phyloP scores from a whole-genome alignment of 2,329 filamentous ascomycete species.

The Hypoxylon sp. region DNA sequence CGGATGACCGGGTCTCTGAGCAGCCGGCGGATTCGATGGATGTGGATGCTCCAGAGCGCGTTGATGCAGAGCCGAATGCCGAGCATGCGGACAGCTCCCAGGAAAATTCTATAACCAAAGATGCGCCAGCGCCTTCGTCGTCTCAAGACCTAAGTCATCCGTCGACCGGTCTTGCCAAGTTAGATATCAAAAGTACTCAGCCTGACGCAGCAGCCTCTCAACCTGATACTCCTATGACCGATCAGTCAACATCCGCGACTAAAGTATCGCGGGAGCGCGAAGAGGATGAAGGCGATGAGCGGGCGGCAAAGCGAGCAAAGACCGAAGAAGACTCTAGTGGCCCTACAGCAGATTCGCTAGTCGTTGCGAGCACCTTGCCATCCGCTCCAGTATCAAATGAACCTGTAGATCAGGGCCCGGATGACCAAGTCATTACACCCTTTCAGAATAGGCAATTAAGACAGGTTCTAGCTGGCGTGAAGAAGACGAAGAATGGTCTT shows the following conservation, averaged over 20 bases:
- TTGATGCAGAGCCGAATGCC: slow-evolving; percentile 43
- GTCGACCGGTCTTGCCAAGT: slow-evolving; percentile 52
- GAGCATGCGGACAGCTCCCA: slow-evolving; percentile 47
- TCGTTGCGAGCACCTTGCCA: slow-evolving; percentile 45
- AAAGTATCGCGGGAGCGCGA: slow-evolving; percentile 84
- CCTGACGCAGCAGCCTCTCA: slow-evolving; percentile 45
- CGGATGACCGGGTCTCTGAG: slow-evolving; percentile 12
- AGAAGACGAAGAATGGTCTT: slow-evolving; percentile 85
- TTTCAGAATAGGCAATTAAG: slow-evolving; percentile 58
- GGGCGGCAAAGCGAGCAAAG: slow-evolving; percentile 84
- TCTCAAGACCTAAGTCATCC: slow-evolving; percentile 54
- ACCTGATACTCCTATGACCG: slow-evolving; percentile 48
- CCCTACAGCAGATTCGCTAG: slow-evolving; percentile 46
- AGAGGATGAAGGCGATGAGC: slow-evolving; percentile 76
- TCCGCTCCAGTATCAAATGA: slow-evolving; percentile 49
- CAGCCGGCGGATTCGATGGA: slow-evolving; percentile 52
- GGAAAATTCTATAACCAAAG: slow-evolving; percentile 46
- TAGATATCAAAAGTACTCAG: slow-evolving; percentile 52
- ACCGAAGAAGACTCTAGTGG: slow-evolving; percentile 70
- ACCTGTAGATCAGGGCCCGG: slow-evolving; percentile 55
- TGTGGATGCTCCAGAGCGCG: slow-evolving; percentile 47
- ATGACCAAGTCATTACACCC: slow-evolving; percentile 63
- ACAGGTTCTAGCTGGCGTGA: slow-evolving; percentile 79
- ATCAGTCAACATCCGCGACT: slow-evolving; percentile 46
- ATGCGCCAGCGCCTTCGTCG: slow-evolving; percentile 48